Evolutionary conservation across 345 rosid species (phyloP), one percentile per base, ranked within the genome.

Genomic region (Eutrema yunnanense): DNA sequence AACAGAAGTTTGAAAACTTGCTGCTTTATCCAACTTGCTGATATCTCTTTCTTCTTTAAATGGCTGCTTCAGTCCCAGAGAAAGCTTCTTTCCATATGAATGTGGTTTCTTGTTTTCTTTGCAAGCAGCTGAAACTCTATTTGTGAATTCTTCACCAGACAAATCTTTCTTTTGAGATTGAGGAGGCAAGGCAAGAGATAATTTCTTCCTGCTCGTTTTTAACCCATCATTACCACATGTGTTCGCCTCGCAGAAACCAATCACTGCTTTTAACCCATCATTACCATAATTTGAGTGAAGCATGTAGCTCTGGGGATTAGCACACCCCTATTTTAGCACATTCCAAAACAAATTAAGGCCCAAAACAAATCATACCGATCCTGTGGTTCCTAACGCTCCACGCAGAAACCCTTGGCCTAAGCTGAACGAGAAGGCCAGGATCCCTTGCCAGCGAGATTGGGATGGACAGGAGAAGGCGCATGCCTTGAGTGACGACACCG

Each of bases 41-140:
- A 22, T 22, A 22, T 22, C 22, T 22, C 22, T 22, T 22, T 22
- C 22, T 22, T 22, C 22, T 22, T 22, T 32, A 30, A 38, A 6
- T 78, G 84, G 67, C 70, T 73, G 40, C 65, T 76, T 82, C 4
- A 16, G 2, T 41, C 88, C 79, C 14, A 86, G 71, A 3, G 86
- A 86, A 65, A 79, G 89, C 81, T 82, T 85, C 83, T 66, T 81
- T 7, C 78, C 50, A n/a, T 41, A 34, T 6, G 56, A 60, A 22
- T 29, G 12, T 60, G 53, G 62, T 61, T 77, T 84, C 73, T 72
- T 72, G 72, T 48, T 34, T 33, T 69, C 67, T 27, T 29, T 30
- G 44, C 14, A 46, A 1, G 58, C n/a, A 22, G 46, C 36, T 46
- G 74, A 44, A 74, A 75, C 79, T 49, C 36, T 70, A 37, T 6